phyloP scores from a whole-genome alignment of 345 rosid genomes.

The Pistacia atlantica region DNA sequence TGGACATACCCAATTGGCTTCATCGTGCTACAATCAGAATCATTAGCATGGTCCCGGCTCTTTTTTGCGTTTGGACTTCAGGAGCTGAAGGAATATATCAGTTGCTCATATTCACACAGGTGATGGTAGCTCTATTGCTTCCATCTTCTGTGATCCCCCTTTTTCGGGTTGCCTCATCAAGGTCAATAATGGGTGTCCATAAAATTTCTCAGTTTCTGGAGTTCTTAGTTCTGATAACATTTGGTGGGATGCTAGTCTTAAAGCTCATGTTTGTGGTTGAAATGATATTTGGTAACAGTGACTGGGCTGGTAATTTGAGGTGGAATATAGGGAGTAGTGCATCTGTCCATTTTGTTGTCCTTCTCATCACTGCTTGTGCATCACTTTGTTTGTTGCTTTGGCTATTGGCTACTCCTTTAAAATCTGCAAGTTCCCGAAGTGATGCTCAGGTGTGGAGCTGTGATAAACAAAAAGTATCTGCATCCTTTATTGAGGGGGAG shows the following conservation, averaged over 20 bases:
- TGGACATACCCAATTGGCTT: conserved; percentile 93
- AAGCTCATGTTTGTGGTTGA: conserved; percentile 79
- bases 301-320: conserved; percentile 85
- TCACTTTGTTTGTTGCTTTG: conserved; percentile 85
- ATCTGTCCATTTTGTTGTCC: conserved; percentile 52
- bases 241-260: conserved; percentile 75
- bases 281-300: conserved; percentile 88
- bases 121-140: conserved; percentile 78
- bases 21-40: conserved; percentile 83
- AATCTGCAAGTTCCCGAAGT: conserved; percentile 58
- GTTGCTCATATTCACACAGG: conserved; percentile 80
- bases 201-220: conserved; percentile 81
- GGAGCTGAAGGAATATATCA: conserved; percentile 94
- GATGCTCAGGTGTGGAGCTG: conserved; percentile 60
- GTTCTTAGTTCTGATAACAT: conserved; percentile 56
- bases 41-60: conserved; percentile 81
- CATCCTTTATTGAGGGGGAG: conserved; percentile 39
- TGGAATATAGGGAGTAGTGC: conserved; percentile 62
- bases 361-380: conserved; percentile 63
- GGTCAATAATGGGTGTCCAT: conserved; percentile 77
- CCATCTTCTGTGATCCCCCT: conserved; percentile 93
- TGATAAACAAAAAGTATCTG: conserved; percentile 47
- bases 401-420: conserved; percentile 87
- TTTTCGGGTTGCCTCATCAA: conserved; percentile 85
- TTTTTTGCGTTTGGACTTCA: conserved; percentile 81